These are phyloP conservation scores for Wickerhamomyces mucosus DNA, from an alignment of 805 yeast species.

Conservation along the genomic window DNA sequence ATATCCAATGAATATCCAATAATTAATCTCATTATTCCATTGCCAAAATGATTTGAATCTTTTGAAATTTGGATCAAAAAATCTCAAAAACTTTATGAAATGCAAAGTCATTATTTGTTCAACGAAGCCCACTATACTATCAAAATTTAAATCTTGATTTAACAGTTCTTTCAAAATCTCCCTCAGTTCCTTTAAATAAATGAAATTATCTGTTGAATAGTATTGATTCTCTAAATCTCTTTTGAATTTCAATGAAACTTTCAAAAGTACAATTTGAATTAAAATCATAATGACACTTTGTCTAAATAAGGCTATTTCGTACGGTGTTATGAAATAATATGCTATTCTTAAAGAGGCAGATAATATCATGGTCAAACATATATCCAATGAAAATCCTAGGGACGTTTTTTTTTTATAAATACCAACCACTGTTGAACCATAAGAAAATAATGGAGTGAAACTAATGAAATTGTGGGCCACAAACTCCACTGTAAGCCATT, in stretches of 20 bases:
- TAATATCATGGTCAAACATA: constrained; percentile 84
- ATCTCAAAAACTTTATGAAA: constrained; percentile 35
- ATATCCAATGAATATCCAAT: constrained; percentile 51
- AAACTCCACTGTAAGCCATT: constrained; percentile 44
- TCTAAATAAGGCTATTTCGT: constrained; percentile 66
- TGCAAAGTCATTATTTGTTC: constrained; percentile 11
- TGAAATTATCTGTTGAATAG: constrained; percentile 19
- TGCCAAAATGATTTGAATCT: constrained; percentile 77
- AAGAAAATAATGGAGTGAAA: constrained; percentile 78
- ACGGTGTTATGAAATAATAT: constrained; percentile 73
- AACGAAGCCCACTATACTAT: constrained; percentile 4
- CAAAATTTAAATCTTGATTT: constrained; percentile 4
- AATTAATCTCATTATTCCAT: constrained; percentile 53
- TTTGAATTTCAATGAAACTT: constrained; percentile 52
- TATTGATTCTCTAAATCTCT: constrained; percentile 31
- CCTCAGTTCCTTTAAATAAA: constrained; percentile 8
- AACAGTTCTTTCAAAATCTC: constrained; percentile 3
- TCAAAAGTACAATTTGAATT: constrained; percentile 59
- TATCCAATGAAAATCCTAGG: constrained; percentile 81
- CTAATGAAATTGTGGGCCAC: constrained; percentile 59
- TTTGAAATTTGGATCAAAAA: constrained; percentile 61
- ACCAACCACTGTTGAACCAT: constrained; percentile 71
- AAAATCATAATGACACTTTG: constrained; percentile 82
- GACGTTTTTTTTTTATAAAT: constrained; percentile 57
- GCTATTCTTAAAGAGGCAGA: constrained; percentile 66